Conservation (phyloP, 371 early-diverging fungal genomes). For the Gilbertella persicaria region DNA sequence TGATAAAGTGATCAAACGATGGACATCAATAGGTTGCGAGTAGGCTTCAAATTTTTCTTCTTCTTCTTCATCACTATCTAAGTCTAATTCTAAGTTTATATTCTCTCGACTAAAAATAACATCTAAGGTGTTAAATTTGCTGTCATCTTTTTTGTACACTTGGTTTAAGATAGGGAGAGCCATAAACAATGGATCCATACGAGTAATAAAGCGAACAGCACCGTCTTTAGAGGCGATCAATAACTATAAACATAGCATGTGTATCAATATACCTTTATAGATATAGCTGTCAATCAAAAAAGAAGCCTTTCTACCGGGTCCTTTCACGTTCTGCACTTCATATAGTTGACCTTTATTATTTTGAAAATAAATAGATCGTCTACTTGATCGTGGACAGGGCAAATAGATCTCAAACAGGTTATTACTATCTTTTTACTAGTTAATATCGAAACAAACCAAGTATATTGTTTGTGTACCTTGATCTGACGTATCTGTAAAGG, state of each 20-base stretch:
- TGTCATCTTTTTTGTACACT: neutral
- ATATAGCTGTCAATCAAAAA: constrained; percentile 18
- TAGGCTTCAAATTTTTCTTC: neutral
- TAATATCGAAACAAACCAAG: too few relatives aligned
- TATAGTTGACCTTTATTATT: constrained; percentile 19
- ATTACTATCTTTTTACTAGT: constrained; percentile 13
- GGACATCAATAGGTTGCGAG: constrained; percentile 16
- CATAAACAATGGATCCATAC: constrained; percentile 29
- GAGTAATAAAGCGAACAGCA: constrained; percentile 24
- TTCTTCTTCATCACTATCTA: constrained; percentile 1
- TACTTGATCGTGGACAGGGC: constrained; percentile 29
- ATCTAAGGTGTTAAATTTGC: constrained; percentile 20
- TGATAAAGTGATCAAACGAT: constrained; percentile 18
- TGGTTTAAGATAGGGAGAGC: constrained; percentile 24
- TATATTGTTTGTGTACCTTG: too few relatives aligned
- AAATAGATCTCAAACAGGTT: constrained; percentile 20
- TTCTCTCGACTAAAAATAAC: constrained; percentile 28
- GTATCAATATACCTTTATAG: constrained; percentile 26
- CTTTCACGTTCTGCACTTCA: constrained; percentile 26
- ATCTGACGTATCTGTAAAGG: constrained; percentile 21
- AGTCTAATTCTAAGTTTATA: constrained; percentile 4
- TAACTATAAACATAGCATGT: too few relatives aligned
- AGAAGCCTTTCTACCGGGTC: constrained; percentile 25
- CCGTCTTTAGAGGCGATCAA: constrained; percentile 15
- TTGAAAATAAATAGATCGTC: constrained; percentile 21